Base-by-base conservation (phyloP, 2,329 filamentous ascomycete species). In the Microdochium bolleyi region DNA sequence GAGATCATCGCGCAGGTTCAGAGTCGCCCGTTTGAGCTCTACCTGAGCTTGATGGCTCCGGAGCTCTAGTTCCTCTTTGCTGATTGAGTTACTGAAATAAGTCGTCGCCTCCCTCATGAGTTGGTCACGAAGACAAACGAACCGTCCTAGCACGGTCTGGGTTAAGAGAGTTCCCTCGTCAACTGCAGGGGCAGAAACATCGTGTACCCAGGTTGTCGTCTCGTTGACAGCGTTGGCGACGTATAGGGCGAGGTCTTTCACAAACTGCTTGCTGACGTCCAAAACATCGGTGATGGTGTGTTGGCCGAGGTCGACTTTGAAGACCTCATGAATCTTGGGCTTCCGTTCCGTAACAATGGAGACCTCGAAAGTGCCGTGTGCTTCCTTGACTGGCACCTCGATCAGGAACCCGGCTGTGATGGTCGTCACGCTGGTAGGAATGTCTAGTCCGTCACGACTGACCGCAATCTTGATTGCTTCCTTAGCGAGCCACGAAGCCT, bases 311-410 rank as follows among this genome's bases (percentile, higher is more conserved):
- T 84, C 77, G 27, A 86, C 67, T 38, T 76, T 74, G 62, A 85
- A 80, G 0, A 77, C 78, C 67, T 85, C 81, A 60, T 80, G 80
- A 56, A 85, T 73, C 63, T 75, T 79, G 24, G 83, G 83, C 55
- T 78, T 79, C 52, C 75, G 79, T 14, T 73, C 80, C 1, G 82
- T 82, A 52, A 77, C 71, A 34, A 87, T 73, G 2, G 77, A 76
- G 48, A 87, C 71, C 51, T 79, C 79, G 50, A 86, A 65, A 37
- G 80, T 64, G 30, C 83, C 83, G 55, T 81, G 68, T 5, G 80
- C 78, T 55, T 86, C 80, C 24, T 73, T 72, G 25, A 68, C 70
- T 3, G 75, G 70, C 25, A 85, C 72, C 54, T 77, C 72, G 24
- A 82, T 71, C 19, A 80, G 58, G 38, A 83, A 72, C 3, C 78